These are phyloP conservation scores for Pseudocercospora pini-densiflorae DNA, from an alignment of 2,329 filamentous ascomycete genomes.

Conservation along the genomic window DNA sequence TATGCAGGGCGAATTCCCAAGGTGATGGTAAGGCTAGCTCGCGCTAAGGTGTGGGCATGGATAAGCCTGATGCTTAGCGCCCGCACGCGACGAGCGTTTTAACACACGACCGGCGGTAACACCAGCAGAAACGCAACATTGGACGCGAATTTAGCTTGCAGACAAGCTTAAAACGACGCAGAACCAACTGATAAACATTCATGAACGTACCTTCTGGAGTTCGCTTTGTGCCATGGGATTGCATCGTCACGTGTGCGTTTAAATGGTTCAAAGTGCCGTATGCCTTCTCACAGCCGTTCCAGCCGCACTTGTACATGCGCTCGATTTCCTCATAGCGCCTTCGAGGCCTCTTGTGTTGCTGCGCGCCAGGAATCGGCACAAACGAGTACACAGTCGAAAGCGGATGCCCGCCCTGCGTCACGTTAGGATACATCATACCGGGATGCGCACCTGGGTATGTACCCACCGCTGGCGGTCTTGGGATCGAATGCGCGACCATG, in stretches of 20 bases:
- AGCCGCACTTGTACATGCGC: slow-evolving; percentile 99
- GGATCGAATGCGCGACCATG: slow-evolving; percentile 61
- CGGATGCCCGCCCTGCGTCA: slow-evolving; percentile 54
- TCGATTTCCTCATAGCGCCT: slow-evolving; percentile 98
- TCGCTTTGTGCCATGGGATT: slow-evolving; percentile 91
- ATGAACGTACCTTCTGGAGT: slow-evolving; percentile 86
- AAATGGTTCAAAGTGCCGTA: slow-evolving; percentile 97
- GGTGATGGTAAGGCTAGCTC: slow-evolving; percentile 32
- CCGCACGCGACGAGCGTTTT: slow-evolving; percentile 33
- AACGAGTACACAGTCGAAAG: slow-evolving; percentile 92
- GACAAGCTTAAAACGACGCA: slow-evolving; percentile 25
- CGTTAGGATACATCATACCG: slow-evolving; percentile 35
- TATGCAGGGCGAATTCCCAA: slow-evolving; percentile 31
- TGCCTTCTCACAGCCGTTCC: slow-evolving; percentile 98
- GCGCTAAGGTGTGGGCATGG: slow-evolving; percentile 39
- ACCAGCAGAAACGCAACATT: slow-evolving; percentile 22
- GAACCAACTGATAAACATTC: neutral
- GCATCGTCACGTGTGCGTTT: slow-evolving; percentile 99
- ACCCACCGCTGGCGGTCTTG: slow-evolving; percentile 67
- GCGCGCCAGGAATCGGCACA: slow-evolving; percentile 93
- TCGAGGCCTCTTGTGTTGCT: slow-evolving; percentile 94
- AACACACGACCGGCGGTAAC: slow-evolving; percentile 33
- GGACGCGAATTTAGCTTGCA: slow-evolving; percentile 17
- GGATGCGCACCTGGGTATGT: slow-evolving; percentile 30
- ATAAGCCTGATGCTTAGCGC: slow-evolving; percentile 37